A percentile compares a stretch with the other conserved stretches of the same genome.
phyloP scores from a whole-genome alignment of 2,329 filamentous ascomycete genomes.

The Neofusicoccum umdonicola region DNA sequence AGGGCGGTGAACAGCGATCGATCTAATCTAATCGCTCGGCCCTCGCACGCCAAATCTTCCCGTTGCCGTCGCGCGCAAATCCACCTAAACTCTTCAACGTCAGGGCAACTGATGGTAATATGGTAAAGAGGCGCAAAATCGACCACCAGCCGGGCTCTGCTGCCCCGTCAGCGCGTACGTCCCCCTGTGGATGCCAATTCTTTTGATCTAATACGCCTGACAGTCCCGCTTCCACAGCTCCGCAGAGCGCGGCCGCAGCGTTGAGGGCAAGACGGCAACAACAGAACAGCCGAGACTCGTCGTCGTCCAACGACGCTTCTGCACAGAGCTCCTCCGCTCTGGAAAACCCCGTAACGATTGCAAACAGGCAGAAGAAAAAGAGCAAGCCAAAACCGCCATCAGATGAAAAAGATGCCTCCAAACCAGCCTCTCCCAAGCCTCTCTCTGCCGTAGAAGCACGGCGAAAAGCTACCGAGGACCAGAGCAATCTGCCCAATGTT shows the following conservation, averaged over 20 bases:
- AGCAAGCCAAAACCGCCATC: background rate
- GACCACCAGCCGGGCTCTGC: background rate
- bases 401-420: background rate
- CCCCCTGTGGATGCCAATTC: background rate
- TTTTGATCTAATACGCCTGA: conserved; percentile 14
- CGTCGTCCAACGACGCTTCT: background rate
- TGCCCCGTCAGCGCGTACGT: background rate
- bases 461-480: background rate
- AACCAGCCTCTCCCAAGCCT: background rate
- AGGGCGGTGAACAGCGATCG: conserved; percentile 3
- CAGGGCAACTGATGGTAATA: background rate
- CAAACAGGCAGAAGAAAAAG: background rate
- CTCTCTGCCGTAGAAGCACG: background rate
- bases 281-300: background rate
- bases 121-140: conserved; percentile 7
- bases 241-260: conserved; percentile 15
- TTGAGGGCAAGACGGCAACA: conserved; percentile 8
- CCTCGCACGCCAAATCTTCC: conserved; percentile 2
- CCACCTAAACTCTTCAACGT: background rate
- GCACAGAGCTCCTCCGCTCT: background rate
- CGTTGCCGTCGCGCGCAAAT: background rate
- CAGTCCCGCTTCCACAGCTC: conserved; percentile 1
- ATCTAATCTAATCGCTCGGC: conserved; percentile 16
- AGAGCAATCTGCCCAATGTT: background rate
- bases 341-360: background rate